Base-by-base conservation (phyloP, 192 early-diverging fungal genomes). In the Entomortierella parvispora region DNA sequence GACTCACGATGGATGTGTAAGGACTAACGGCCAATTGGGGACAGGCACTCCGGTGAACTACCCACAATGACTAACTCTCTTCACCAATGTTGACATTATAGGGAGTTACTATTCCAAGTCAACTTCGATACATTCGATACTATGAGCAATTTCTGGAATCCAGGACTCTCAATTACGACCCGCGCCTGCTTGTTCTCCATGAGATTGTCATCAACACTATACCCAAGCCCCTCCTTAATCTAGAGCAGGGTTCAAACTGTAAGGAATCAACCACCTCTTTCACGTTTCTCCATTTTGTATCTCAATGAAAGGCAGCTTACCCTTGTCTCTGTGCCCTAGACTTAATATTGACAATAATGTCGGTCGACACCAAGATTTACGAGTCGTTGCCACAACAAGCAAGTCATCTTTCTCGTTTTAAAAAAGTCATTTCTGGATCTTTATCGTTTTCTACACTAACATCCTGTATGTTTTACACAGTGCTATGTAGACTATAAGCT, bases 101-200 rank as follows among this genome's bases (percentile, higher is more conserved):
- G 67, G 88, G 88, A 12, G 61, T 90, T 32, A 90, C 88, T 18
- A 84, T 90, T 32, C 83, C 88, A 18, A 85, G 85, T 45, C 88
- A 90, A 54, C 34, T 71, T 11, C 82, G 88, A 26, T 90, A 87
- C 60, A 70, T 90, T 28, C 49, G 59, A 4, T 90, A 90, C 61
- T 90, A 81, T 44, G 71, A 82, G 22, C 33, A 74, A 10, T 62
- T 69, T 53, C 22, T 86, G 44, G 61, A 79, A 40, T 58, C 58
- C 44, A 50, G 61, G 40, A 62, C 58, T 15, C 40, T 71, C 44
- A 48, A 59, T 42, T 62, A 58, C 60, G 46, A 70, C 34, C 58
- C 53, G 48, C 47, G 46, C 40, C 68, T 66, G 31, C 37, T 83
- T 18, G 17, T 25, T 7, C 29, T 83, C 34, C 65, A 59, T 20